phyloP scores from a whole-genome alignment of 345 rosid genomes.

The Ceriops tagal region DNA sequence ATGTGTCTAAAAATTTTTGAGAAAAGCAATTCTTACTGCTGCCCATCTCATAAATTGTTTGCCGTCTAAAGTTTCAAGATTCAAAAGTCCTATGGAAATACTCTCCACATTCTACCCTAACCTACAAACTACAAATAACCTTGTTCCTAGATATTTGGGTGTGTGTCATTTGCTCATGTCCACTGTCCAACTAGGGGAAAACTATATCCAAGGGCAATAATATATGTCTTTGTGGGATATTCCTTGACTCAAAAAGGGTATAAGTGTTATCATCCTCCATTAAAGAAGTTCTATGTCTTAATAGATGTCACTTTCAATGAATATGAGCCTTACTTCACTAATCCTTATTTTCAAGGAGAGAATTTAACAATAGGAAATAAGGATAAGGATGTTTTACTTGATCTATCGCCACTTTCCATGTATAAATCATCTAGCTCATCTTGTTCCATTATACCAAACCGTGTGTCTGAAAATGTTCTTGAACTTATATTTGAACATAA shows the following conservation, averaged over 20 bases:
- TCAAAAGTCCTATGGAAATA: not conserved
- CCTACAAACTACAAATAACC: not conserved
- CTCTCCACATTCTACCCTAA: not conserved
- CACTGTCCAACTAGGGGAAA: no score
- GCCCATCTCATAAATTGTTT: not conserved
- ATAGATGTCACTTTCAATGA: no score
- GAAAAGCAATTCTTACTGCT: not conserved
- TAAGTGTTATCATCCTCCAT: no score
- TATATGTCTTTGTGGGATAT: no score
- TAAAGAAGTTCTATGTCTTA: no score
- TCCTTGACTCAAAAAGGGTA: no score
- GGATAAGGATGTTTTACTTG: not conserved
- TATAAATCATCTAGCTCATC: not conserved
- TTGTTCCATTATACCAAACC: not conserved
- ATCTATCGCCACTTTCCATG: not conserved
- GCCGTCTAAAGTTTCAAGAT: not conserved
- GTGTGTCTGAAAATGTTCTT: not conserved
- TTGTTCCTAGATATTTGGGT: not conserved
- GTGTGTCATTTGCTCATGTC: not conserved
- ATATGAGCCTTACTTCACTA: no score
- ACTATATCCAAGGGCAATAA: no score
- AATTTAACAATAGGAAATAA: not conserved
- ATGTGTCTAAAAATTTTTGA: not conserved
- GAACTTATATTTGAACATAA: not conserved
- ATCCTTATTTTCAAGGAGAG: not conserved